These are phyloP conservation scores for Aquilaria yunnanensis DNA, from an alignment of 345 rosid species.

Conservation along the genomic window DNA sequence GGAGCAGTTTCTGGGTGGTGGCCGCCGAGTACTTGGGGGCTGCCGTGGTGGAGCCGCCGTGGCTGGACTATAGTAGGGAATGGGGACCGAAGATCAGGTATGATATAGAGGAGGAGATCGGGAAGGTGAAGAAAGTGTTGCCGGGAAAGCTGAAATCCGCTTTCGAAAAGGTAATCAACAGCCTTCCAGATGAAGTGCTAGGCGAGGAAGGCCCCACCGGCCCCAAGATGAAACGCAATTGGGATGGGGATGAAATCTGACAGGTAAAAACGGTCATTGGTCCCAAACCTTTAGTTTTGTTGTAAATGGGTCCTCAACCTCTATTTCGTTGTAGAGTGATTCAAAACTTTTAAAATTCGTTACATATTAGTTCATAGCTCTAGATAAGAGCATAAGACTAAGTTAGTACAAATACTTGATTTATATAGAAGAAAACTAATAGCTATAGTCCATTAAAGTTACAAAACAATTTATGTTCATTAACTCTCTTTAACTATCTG, in stretches of 20 bases:
- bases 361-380: too few relatives aligned
- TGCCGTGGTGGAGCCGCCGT: constrained; percentile 38
- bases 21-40: constrained; percentile 52
- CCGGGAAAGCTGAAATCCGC: constrained; percentile 41
- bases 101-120: constrained; percentile 31
- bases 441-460: too few relatives aligned
- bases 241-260: constrained; percentile 61
- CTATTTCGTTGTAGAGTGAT: too few relatives aligned
- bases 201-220: constrained; percentile 92
- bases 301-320: too few relatives aligned
- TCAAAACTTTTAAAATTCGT: too few relatives aligned
- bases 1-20: constrained; percentile 28
- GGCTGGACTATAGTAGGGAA: constrained; percentile 58
- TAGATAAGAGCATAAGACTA: too few relatives aligned
- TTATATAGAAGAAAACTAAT: too few relatives aligned
- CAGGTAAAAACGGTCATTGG: not conserved
- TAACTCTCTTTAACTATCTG: too few relatives aligned
- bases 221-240: constrained; percentile 59
- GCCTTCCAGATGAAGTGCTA: constrained; percentile 50
- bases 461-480: too few relatives aligned
- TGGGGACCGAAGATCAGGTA: constrained; percentile 83
- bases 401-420: too few relatives aligned
- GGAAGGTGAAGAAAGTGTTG: constrained; percentile 35
- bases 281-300: too few relatives aligned
- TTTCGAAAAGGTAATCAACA: constrained; percentile 33